A percentile compares a stretch with the other conserved stretches of the same genome.
phyloP scores from a whole-genome alignment of 768 basidiomycete species.

The Rossbeevera mucosa region DNA sequence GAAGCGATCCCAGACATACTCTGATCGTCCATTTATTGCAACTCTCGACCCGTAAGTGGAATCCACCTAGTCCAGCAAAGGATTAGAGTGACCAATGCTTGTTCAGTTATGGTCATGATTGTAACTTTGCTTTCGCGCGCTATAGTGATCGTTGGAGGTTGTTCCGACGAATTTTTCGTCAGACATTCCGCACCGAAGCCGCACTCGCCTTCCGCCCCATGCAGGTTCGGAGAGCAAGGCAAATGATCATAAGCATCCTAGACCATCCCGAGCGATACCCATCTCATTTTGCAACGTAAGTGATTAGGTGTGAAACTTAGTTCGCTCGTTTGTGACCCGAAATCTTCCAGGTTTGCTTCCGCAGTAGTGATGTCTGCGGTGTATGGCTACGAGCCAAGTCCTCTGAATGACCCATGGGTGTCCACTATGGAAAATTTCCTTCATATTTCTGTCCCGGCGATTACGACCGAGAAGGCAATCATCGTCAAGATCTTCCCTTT shows the following conservation, averaged over 20 bases:
- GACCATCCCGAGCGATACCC: background rate
- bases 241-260: slow-evolving; percentile 9
- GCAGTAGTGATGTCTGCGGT: slow-evolving; percentile 22
- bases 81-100: background rate
- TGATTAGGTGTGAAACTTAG: background rate
- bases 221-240: slow-evolving; percentile 12
- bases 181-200: slow-evolving; percentile 12
- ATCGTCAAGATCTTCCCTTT: slow-evolving; percentile 12
- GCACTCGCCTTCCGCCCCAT: slow-evolving; percentile 8
- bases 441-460: background rate
- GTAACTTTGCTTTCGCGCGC: background rate
- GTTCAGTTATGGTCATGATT: background rate
- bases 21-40: background rate
- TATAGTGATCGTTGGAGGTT: background rate
- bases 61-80: background rate
- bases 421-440: background rate
- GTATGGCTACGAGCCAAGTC: slow-evolving; percentile 14
- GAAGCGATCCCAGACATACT: slow-evolving; percentile 1
- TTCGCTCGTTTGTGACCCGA: background rate
- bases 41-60: background rate
- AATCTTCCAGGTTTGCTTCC: slow-evolving; percentile 25
- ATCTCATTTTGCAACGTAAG: slow-evolving; percentile 1
- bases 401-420: slow-evolving; percentile 10
- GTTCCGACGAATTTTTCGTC: slow-evolving; percentile 17
- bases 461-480: slow-evolving; percentile 4